Evolutionary conservation across 2,329 filamentous ascomycete species (phyloP).

Genomic region (Neopestalotiopsis clavispora): DNA sequence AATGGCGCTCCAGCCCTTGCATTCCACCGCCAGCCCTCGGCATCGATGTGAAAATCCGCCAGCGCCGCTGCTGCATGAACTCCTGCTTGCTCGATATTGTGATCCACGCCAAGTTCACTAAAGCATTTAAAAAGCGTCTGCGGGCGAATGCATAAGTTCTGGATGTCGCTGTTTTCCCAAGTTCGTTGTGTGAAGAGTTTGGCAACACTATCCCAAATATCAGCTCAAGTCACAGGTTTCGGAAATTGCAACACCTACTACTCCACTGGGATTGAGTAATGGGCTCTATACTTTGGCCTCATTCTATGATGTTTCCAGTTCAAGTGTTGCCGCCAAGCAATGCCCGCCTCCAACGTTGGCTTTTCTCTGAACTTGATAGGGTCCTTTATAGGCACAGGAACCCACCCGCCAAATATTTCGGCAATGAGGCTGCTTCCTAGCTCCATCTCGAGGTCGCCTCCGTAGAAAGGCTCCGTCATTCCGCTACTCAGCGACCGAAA

Average conservation of each 20-base stretch:
- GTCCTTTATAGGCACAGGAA: slow-evolving; percentile 33
- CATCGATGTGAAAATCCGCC: slow-evolving; percentile 31
- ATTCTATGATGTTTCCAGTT: slow-evolving; percentile 36
- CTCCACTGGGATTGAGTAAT: slow-evolving; percentile 37
- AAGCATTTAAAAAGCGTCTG: neutral
- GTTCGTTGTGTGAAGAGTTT: slow-evolving; percentile 28
- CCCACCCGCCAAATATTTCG: slow-evolving; percentile 39
- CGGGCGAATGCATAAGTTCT: neutral
- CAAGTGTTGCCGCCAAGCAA: slow-evolving; percentile 38
- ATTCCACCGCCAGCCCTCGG: slow-evolving; percentile 33
- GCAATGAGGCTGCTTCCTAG: slow-evolving; percentile 41
- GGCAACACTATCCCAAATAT: slow-evolving; percentile 25
- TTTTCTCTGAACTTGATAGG: slow-evolving; percentile 17
- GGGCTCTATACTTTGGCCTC: slow-evolving; percentile 36
- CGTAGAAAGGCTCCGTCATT: slow-evolving; percentile 39
- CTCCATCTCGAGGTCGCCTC: slow-evolving; percentile 41
- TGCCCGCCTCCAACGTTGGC: slow-evolving; percentile 32
- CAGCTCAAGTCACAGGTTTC: slow-evolving; percentile 6
- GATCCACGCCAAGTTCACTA: neutral
- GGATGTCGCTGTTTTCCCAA: neutral
- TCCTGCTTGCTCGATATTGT: neutral
- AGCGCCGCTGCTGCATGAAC: slow-evolving; percentile 20
- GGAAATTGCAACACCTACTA: slow-evolving; percentile 32
- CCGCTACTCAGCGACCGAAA: slow-evolving; percentile 30
- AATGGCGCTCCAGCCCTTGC: slow-evolving; percentile 31